phyloP scores from a whole-genome alignment of 164 flowering plant genomes.

The Liquidambar formosana region DNA sequence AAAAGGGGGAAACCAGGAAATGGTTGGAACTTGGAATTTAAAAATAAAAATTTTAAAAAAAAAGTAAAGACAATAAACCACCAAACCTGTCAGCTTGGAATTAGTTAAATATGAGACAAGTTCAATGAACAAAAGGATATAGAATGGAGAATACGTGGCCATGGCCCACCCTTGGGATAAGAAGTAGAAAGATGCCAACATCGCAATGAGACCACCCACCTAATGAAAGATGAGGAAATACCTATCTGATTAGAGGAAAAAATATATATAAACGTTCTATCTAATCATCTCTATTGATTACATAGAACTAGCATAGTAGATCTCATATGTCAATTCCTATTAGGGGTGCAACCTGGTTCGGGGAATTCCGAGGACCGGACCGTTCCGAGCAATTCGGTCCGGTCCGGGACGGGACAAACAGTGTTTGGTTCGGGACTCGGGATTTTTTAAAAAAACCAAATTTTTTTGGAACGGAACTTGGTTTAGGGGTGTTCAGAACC shows the following conservation, averaged over 20 bases:
- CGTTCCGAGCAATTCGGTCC: too few relatives aligned
- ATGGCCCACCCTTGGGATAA: conserved; percentile 92
- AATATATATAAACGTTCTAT: neutral
- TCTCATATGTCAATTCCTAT: too few relatives aligned
- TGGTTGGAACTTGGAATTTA: neutral
- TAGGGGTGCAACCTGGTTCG: too few relatives aligned
- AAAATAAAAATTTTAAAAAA: neutral
- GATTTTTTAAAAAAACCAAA: too few relatives aligned
- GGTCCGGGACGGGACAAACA: too few relatives aligned
- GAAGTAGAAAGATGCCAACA: conserved; percentile 82
- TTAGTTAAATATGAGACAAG: neutral
- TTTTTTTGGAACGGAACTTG: too few relatives aligned
- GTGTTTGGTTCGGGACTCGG: too few relatives aligned
- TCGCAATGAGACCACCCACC: conserved; percentile 93
- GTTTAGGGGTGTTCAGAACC: too few relatives aligned
- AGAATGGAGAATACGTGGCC: conserved; percentile 71
- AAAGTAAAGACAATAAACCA: neutral
- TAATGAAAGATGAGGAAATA: conserved; percentile 25
- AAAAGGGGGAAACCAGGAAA: neutral
- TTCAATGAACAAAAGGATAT: conserved; percentile 65
- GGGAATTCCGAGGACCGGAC: too few relatives aligned
- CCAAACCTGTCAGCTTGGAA: neutral
- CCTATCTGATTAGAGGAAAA: conserved; percentile 6
- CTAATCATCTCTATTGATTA: neutral
- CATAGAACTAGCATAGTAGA: neutral